Percentiles rank a stretch among this genome's conserved stretches.
Conservation (phyloP, 1,284 basidiomycete genomes). For the Microbotryomycetes sp. region DNA sequence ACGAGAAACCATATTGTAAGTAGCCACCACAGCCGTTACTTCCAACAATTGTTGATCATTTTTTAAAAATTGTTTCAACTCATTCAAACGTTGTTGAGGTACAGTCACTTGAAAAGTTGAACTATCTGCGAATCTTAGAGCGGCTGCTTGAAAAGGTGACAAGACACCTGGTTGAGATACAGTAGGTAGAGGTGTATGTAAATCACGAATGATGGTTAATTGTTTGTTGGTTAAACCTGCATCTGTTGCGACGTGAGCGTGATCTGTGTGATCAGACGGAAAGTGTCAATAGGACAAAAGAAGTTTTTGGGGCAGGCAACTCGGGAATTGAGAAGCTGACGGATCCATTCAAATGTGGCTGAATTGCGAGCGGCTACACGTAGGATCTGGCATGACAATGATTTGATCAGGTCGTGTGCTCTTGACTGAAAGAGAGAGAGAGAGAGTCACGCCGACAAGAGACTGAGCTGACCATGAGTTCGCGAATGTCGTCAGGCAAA, state of each 20-base stretch:
- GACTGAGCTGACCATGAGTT: slow-evolving; percentile 43
- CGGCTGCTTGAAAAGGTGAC: slow-evolving; percentile 39
- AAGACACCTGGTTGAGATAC: slow-evolving; percentile 32
- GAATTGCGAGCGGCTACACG: slow-evolving; percentile 46
- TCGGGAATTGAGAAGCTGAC: slow-evolving; percentile 9
- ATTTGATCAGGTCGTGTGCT: too few species aligned
- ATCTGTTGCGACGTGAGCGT: slow-evolving; percentile 41
- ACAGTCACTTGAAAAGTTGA: slow-evolving; percentile 42
- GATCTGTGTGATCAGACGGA: slow-evolving; percentile 15
- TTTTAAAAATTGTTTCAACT: slow-evolving; percentile 39
- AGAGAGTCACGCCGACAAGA: too few species aligned
- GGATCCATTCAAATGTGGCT: slow-evolving; percentile 47
- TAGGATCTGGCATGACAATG: slow-evolving; percentile 39
- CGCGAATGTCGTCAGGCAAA: slow-evolving; percentile 45
- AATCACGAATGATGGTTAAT: slow-evolving; percentile 42
- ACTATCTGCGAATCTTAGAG: slow-evolving; percentile 44
- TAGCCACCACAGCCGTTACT: slow-evolving; percentile 43
- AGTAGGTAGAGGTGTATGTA: slow-evolving; percentile 31
- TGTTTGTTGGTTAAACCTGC: slow-evolving; percentile 44
- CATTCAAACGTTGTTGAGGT: slow-evolving; percentile 37
- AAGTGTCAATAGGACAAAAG: too few species aligned
- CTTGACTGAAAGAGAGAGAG: too few species aligned
- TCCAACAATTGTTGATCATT: slow-evolving; percentile 43
- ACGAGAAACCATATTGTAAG: slow-evolving; percentile 48
- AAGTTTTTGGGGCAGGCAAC: too few species aligned